phyloP scores from a whole-genome alignment of 2,329 filamentous ascomycete species.

The Didymella exigua region DNA sequence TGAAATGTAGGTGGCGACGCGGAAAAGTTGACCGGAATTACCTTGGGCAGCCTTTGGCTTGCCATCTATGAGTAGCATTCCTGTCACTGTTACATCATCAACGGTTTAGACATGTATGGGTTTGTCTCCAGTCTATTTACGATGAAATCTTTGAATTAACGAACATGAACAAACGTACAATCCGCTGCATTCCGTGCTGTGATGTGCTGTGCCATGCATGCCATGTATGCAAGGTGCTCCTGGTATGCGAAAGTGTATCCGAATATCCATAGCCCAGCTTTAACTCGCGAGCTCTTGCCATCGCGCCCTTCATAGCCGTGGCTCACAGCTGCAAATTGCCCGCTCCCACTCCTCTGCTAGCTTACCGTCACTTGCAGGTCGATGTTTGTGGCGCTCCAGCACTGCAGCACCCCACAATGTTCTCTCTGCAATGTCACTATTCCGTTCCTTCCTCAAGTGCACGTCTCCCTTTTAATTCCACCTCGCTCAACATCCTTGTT shows the following conservation, averaged over 20 bases:
- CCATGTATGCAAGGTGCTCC: constrained; percentile 9
- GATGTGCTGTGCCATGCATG: constrained; percentile 8
- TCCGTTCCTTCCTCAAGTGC: neutral
- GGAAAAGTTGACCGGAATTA: constrained; percentile 26
- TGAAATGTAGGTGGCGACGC: constrained; percentile 51
- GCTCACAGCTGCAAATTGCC: neutral
- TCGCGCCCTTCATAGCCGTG: constrained; percentile 4
- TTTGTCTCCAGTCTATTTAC: constrained; percentile 28
- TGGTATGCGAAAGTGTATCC: constrained; percentile 2
- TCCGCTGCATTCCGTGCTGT: neutral
- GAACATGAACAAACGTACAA: constrained; percentile 19
- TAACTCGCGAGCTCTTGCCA: neutral
- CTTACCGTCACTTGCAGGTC: neutral
- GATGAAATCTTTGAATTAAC: constrained; percentile 23
- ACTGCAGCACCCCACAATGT: neutral
- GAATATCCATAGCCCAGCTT: too few relatives aligned
- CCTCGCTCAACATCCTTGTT: neutral
- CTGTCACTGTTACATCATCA: constrained; percentile 13
- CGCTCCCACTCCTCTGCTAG: neutral
- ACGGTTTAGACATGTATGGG: constrained; percentile 30
- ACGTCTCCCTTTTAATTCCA: neutral
- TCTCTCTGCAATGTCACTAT: neutral
- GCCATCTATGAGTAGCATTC: constrained; percentile 40
- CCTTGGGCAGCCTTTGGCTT: constrained; percentile 18
- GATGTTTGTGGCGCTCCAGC: neutral